Evolutionary conservation across 2,329 filamentous ascomycete species (phyloP).

Genomic region (Neurospora sp.): DNA sequence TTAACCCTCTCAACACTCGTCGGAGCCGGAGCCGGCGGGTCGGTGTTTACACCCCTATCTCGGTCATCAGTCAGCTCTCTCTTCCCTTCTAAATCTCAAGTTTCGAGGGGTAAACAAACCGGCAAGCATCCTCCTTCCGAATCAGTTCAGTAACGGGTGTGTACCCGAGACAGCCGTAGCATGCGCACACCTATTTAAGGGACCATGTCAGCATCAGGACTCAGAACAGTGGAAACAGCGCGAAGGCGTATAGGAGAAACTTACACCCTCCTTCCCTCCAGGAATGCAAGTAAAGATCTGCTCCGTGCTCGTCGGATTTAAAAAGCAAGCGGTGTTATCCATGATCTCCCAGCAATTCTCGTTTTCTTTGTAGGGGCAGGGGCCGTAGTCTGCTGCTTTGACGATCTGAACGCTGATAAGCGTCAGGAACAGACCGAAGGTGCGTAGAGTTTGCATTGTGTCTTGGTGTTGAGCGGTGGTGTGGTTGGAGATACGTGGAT

Average conservation of each 20-base stretch:
- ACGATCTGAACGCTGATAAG: too few relatives aligned
- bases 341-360: conserved; percentile 12
- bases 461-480: too few relatives aligned
- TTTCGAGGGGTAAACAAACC: background rate
- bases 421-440: too few relatives aligned
- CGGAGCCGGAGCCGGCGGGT: too few relatives aligned
- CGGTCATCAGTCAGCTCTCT: too few relatives aligned
- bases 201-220: too few relatives aligned
- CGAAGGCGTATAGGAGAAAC: background rate
- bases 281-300: conserved; percentile 11
- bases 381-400: conserved; percentile 9
- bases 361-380: conserved; percentile 12
- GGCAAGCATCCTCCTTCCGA: conserved; percentile 10
- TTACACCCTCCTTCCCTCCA: conserved; percentile 8
- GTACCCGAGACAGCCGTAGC: conserved; percentile 12
- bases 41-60: too few relatives aligned
- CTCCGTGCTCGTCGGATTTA: conserved; percentile 8
- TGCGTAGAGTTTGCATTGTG: too few relatives aligned
- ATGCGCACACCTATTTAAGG: conserved; percentile 7
- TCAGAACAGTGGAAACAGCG: too few relatives aligned
- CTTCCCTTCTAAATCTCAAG: too few relatives aligned
- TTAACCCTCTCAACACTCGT: too few relatives aligned
- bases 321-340: conserved; percentile 15
- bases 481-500: too few relatives aligned
- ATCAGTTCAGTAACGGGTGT: conserved; percentile 6